These are phyloP conservation scores for Calendula officinalis DNA, from an alignment of 129 eudicot species.

Conservation along the genomic window DNA sequence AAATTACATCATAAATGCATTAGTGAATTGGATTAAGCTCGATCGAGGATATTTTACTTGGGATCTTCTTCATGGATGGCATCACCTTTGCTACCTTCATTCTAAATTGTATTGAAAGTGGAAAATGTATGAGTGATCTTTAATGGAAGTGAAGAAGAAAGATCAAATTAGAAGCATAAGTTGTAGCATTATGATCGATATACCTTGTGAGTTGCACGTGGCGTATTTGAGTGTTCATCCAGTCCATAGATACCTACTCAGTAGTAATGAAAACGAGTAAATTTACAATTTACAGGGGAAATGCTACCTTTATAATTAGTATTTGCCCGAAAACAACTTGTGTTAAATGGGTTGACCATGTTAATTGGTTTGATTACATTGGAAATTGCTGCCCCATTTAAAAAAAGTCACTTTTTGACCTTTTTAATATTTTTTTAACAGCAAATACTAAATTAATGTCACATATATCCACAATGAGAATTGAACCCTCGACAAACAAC, in stretches of 20 bases:
- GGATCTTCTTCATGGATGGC: slow-evolving; percentile 54
- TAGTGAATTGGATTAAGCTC: slow-evolving; percentile 15
- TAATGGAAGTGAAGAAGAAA: slow-evolving; percentile 9
- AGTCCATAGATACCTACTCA: slow-evolving; percentile 20
- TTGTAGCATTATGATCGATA: slow-evolving; percentile 7
- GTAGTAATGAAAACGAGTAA: neutral
- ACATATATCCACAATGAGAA: no score
- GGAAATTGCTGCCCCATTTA: no score
- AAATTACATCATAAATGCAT: neutral
- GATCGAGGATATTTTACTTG: slow-evolving; percentile 48
- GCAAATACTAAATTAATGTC: no score
- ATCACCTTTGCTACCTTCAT: slow-evolving; percentile 39
- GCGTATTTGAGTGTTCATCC: slow-evolving; percentile 34
- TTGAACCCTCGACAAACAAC: neutral
- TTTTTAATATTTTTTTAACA: no score
- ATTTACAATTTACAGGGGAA: neutral
- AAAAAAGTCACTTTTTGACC: no score
- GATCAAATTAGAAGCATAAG: neutral
- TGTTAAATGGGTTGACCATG: no score
- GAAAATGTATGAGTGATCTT: slow-evolving; percentile 22
- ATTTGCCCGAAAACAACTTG: no score
- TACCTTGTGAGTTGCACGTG: slow-evolving; percentile 48
- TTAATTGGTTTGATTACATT: no score
- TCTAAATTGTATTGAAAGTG: slow-evolving; percentile 33
- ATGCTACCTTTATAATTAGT: neutral